Evolutionary conservation across 495 filamentous ascomycete genomes (phyloP).

Genomic region (Xylaria bambusicola): DNA sequence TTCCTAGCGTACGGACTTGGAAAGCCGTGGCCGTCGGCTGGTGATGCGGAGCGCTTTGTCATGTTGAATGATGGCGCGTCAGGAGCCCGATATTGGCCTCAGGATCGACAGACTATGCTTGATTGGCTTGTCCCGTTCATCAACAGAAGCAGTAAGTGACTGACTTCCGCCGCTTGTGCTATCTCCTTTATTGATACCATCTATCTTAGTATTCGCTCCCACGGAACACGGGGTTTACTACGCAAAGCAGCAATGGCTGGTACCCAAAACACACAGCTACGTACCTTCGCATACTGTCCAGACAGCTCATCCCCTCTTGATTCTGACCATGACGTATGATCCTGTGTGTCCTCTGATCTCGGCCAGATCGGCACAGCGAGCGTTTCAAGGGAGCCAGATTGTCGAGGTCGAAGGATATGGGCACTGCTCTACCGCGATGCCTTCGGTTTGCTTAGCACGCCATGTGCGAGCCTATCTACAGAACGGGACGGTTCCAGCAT

Average conservation of each 20-base stretch:
- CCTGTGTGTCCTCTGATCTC: slow-evolving; percentile 47
- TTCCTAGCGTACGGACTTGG: slow-evolving; percentile 36
- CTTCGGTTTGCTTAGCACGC: slow-evolving; percentile 40
- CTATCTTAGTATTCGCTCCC: slow-evolving; percentile 22
- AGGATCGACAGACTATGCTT: slow-evolving; percentile 26
- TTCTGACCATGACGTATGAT: slow-evolving; percentile 24
- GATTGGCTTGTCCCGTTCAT: slow-evolving; percentile 31
- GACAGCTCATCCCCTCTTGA: not conserved
- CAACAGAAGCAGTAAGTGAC: slow-evolving; percentile 24
- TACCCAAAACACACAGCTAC: slow-evolving; percentile 43
- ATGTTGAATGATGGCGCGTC: slow-evolving; percentile 37
- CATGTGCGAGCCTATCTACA: slow-evolving; percentile 41
- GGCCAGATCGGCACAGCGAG: slow-evolving; percentile 39
- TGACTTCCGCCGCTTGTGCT: not conserved
- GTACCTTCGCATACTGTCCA: slow-evolving; percentile 30
- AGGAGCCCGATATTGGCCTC: slow-evolving; percentile 32
- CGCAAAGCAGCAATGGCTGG: slow-evolving; percentile 39
- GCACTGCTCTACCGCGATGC: slow-evolving; percentile 44
- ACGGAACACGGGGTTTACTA: slow-evolving; percentile 33
- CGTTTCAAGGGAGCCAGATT: slow-evolving; percentile 41
- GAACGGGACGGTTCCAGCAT: slow-evolving; percentile 40
- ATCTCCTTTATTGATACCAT: not conserved
- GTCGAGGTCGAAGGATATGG: slow-evolving; percentile 49
- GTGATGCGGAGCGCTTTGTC: slow-evolving; percentile 28
- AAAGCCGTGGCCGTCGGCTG: slow-evolving; percentile 11